Conservation (phyloP, 768 basidiomycete species). For the Boletus barrowsii region DNA sequence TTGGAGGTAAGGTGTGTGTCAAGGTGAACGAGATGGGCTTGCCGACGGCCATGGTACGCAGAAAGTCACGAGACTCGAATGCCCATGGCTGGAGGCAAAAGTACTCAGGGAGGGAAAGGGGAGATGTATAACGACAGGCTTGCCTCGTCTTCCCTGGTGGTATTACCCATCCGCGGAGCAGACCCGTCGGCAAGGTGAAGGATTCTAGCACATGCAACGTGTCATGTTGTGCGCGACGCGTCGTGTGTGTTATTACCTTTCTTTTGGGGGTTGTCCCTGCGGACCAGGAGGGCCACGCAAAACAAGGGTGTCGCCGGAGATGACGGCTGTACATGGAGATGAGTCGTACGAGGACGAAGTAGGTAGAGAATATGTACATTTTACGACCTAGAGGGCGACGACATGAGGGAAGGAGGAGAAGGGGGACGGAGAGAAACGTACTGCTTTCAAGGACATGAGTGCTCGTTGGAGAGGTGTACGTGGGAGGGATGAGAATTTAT, state of each 20-base stretch:
- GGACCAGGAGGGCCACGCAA: slow-evolving; percentile 73
- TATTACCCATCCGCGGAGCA: slow-evolving; percentile 81
- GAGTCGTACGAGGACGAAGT: slow-evolving; percentile 9
- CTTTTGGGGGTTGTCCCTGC: slow-evolving; percentile 87
- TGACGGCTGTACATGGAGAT: slow-evolving; percentile 57
- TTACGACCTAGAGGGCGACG: slow-evolving; percentile 45
- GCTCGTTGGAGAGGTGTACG: too few species aligned
- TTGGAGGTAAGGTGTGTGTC: slow-evolving; percentile 72
- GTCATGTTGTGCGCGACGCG: slow-evolving; percentile 8
- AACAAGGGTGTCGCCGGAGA: slow-evolving; percentile 88
- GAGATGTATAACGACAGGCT: slow-evolving; percentile 5
- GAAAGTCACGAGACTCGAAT: slow-evolving; percentile 89
- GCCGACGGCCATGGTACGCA: slow-evolving; percentile 81
- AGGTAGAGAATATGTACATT: slow-evolving; percentile 42
- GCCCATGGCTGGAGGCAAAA: slow-evolving; percentile 66
- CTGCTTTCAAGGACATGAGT: slow-evolving; percentile 74
- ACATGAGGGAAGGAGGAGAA: background rate
- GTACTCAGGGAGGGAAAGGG: slow-evolving; percentile 1
- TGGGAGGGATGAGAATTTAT: background rate
- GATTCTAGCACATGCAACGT: slow-evolving; percentile 46
- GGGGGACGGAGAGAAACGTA: slow-evolving; percentile 34
- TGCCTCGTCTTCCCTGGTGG: slow-evolving; percentile 87
- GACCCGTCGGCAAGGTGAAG: slow-evolving; percentile 86
- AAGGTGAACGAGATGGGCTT: slow-evolving; percentile 87
- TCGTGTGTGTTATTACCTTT: slow-evolving; percentile 54